Percentiles rank a stretch among this genome's conserved stretches.
phyloP scores from a whole-genome alignment of 192 early-diverging fungal genomes.

The Coemansia interrupta region DNA sequence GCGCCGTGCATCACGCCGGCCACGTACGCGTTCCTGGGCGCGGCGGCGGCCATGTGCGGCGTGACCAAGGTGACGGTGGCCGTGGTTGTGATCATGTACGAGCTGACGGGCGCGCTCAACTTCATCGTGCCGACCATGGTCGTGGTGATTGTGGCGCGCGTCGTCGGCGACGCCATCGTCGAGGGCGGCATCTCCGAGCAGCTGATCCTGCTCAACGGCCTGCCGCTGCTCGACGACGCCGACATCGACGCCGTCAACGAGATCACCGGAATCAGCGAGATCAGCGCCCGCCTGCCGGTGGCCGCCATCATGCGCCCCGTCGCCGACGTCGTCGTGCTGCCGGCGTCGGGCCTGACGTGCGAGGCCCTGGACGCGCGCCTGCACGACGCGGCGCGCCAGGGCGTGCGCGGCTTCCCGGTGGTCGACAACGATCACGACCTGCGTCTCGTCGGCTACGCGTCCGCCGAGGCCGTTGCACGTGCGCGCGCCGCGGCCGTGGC shows the following conservation, averaged over 20 bases:
- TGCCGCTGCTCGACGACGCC: constrained; percentile 74
- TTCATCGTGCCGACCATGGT: constrained; percentile 81
- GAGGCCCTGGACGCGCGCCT: constrained; percentile 55
- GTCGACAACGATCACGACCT: constrained; percentile 61
- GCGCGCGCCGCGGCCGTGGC: too few species aligned
- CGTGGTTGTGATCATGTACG: constrained; percentile 97
- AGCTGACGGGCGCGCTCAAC: constrained; percentile 90
- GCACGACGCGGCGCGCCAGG: constrained; percentile 40
- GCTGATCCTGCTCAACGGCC: constrained; percentile 71
- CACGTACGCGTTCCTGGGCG: constrained; percentile 91
- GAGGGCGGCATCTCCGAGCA: constrained; percentile 76
- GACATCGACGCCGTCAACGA: constrained; percentile 39
- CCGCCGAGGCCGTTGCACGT: constrained; percentile 38
- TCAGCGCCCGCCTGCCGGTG: neutral
- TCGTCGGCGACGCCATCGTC: constrained; percentile 70
- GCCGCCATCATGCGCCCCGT: constrained; percentile 60
- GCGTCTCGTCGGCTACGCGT: constrained; percentile 70
- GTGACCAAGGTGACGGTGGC: constrained; percentile 85
- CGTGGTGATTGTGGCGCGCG: constrained; percentile 71
- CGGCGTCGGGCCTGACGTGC: constrained; percentile 55
- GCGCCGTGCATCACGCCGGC: constrained; percentile 88
- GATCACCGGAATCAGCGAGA: neutral
- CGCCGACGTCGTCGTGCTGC: constrained; percentile 52
- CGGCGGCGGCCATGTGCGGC: constrained; percentile 82
- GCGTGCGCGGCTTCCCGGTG: constrained; percentile 68